Percentiles rank a stretch among this genome's conserved stretches.
These are phyloP conservation scores for Volvariella surrecta DNA, from an alignment of 1,284 basidiomycete species.

Conservation along the genomic window DNA sequence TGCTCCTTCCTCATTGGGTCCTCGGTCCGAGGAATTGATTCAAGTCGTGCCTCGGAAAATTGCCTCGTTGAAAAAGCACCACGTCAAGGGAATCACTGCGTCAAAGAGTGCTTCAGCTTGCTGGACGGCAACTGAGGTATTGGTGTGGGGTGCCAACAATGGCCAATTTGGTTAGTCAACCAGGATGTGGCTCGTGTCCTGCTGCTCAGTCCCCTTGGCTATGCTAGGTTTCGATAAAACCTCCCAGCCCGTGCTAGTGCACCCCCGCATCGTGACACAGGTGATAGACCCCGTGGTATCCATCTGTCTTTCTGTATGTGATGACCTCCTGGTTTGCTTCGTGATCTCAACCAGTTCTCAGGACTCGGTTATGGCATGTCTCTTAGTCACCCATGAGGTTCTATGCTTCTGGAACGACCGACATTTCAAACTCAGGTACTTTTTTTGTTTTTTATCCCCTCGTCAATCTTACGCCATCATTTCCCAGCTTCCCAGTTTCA, in stretches of 20 bases:
- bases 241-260: conserved; percentile 70
- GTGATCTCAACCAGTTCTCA: conserved; percentile 20
- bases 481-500: conserved; percentile 2
- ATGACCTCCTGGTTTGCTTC: neutral
- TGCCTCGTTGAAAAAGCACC: conserved; percentile 75
- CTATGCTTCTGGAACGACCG: conserved; percentile 77
- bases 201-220: neutral
- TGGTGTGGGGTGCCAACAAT: conserved; percentile 93
- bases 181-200: neutral
- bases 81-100: conserved; percentile 79
- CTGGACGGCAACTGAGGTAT: conserved; percentile 83
- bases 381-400: conserved; percentile 71
- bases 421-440: conserved; percentile 68
- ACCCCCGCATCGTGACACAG: conserved; percentile 80
- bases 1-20: conserved; percentile 12
- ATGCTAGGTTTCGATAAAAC: conserved; percentile 62
- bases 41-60: conserved; percentile 78
- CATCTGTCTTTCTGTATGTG: conserved; percentile 62
- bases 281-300: conserved; percentile 63
- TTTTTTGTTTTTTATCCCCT: conserved; percentile 9
- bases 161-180: conserved; percentile 78
- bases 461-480: conserved; percentile 9
- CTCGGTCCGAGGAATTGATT: conserved; percentile 45
- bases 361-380: conserved; percentile 81
- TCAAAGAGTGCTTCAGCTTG: conserved; percentile 85